Percentiles rank a stretch among this genome's conserved stretches.
Conservation (phyloP, 371 early-diverging fungal genomes). For the Funneliformis caledonium region DNA sequence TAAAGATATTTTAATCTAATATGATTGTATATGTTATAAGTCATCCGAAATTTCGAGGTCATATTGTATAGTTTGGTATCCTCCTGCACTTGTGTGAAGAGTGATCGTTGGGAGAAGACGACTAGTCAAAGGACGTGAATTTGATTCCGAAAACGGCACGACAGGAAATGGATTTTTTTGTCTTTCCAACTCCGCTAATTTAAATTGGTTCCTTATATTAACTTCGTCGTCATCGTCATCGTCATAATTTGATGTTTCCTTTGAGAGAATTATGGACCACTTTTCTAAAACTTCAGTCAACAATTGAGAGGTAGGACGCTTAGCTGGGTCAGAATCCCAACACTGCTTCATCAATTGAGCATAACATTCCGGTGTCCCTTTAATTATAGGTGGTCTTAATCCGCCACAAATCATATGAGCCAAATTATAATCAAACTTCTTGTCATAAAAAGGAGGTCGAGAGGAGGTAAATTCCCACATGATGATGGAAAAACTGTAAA, state of each 20-base stretch:
- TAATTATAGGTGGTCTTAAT: background rate
- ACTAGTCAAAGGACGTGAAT: conserved; percentile 13
- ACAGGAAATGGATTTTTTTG: background rate
- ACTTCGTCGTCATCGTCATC: background rate
- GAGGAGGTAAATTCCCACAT: conserved; percentile 34
- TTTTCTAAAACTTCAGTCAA: conserved; percentile 3
- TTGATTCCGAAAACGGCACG: background rate
- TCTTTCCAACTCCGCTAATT: background rate
- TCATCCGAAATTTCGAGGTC: background rate
- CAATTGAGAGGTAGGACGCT: conserved; percentile 14
- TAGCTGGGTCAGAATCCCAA: conserved; percentile 2
- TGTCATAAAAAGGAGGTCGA: conserved; percentile 28
- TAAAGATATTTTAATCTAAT: too few relatives aligned
- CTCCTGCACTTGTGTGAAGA: conserved; percentile 1
- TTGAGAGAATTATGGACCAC: conserved; percentile 5
- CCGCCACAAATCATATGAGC: background rate
- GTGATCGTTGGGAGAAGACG: background rate
- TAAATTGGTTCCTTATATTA: conserved; percentile 21
- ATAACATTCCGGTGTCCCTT: conserved; percentile 2
- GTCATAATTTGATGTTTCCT: background rate
- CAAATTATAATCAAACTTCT: background rate
- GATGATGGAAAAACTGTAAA: conserved; percentile 35
- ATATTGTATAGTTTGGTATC: conserved; percentile 16
- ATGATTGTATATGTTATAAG: too few relatives aligned
- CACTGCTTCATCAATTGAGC: conserved; percentile 10